These are phyloP conservation scores for Sedum album DNA, from an alignment of 164 flowering plant species.

Conservation along the genomic window DNA sequence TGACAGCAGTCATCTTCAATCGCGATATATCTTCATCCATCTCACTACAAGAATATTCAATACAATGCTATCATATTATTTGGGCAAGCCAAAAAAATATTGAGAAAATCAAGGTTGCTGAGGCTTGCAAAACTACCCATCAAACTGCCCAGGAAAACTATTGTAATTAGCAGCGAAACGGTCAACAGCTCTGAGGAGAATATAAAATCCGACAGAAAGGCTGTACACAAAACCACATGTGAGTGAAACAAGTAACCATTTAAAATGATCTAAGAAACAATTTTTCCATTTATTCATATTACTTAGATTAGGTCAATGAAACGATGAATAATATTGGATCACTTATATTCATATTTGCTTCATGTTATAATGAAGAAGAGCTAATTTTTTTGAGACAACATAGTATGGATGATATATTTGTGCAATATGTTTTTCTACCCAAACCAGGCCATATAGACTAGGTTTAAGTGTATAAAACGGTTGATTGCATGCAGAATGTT, in stretches of 20 bases:
- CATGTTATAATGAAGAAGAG: not conserved
- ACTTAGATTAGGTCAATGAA: not conserved
- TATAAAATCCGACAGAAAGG: constrained; percentile 66
- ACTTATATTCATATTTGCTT: not conserved
- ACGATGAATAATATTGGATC: not conserved
- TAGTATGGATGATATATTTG: not conserved
- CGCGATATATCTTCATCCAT: constrained; percentile 95
- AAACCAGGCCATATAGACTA: not conserved
- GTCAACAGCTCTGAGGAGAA: constrained; percentile 90
- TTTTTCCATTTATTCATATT: not conserved
- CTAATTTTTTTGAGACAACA: not conserved
- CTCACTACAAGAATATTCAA: constrained; percentile 30
- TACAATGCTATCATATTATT: constrained; percentile 2
- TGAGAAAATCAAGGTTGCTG: not conserved
- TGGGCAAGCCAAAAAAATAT: not conserved
- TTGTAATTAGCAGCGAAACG: constrained; percentile 80
- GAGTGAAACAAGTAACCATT: not conserved
- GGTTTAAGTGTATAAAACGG: not conserved
- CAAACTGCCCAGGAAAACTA: constrained; percentile 85
- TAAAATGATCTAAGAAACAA: too few relatives aligned
- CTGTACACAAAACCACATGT: constrained; percentile 29
- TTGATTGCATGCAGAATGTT: not conserved
- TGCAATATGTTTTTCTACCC: not conserved
- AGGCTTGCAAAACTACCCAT: constrained; percentile 44
- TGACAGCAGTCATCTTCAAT: constrained; percentile 67